Percentiles rank a stretch among this genome's conserved stretches.
These are phyloP conservation scores for Capronia epimyces DNA, from an alignment of 2,329 filamentous ascomycete genomes.

Conservation along the genomic window DNA sequence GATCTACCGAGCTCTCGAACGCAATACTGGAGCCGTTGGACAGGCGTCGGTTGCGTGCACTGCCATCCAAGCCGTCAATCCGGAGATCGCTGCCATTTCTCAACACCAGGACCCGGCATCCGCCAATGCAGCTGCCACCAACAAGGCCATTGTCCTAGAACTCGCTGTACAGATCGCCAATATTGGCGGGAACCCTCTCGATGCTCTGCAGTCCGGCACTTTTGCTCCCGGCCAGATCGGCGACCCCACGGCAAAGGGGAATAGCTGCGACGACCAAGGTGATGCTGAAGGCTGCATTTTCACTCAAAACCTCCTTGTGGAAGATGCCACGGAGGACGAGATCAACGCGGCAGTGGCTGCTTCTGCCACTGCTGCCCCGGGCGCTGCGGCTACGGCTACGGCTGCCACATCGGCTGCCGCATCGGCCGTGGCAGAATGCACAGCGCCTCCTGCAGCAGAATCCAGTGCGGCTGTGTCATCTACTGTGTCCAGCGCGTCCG, in stretches of 20 bases:
- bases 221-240: conserved; percentile 57
- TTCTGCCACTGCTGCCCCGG: conserved; percentile 24
- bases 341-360: conserved; percentile 46
- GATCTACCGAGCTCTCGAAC: conserved; percentile 52
- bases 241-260: conserved; percentile 48
- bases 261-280: conserved; percentile 48
- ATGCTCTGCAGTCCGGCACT: conserved; percentile 58
- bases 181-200: conserved; percentile 57
- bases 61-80: conserved; percentile 53
- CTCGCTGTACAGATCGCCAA: conserved; percentile 56
- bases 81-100: conserved; percentile 58
- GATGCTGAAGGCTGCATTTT: conserved; percentile 53
- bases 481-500: conserved; percentile 5
- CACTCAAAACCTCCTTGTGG: conserved; percentile 47
- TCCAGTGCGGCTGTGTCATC: conserved; percentile 5
- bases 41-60: conserved; percentile 54
- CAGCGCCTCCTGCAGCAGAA: not conserved
- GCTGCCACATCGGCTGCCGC: conserved; percentile 14
- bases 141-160: conserved; percentile 57
- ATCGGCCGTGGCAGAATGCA: conserved; percentile 7
- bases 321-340: conserved; percentile 51
- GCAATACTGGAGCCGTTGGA: conserved; percentile 57
- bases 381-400: conserved; percentile 14
- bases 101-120: conserved; percentile 66
- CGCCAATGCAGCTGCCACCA: conserved; percentile 49